Evolutionary conservation across 148 eudicot genomes (phyloP), one percentile per base, ranked within the genome.

Genomic region (Rheum nobile): DNA sequence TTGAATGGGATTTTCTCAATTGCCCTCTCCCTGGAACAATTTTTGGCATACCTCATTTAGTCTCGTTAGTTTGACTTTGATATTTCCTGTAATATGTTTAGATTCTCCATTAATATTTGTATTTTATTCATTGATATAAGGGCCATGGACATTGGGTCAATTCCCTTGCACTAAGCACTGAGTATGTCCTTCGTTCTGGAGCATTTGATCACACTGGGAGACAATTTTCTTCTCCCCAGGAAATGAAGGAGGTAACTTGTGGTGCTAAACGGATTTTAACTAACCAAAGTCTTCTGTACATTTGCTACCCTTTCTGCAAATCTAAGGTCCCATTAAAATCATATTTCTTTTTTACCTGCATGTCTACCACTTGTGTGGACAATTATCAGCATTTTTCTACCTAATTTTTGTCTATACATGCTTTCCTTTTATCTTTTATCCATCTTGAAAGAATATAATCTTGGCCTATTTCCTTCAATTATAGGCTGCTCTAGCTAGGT

Each of bases 131-230:
- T 74, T 79, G 57, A 75, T 75, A 44, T 24, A 72, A 93, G 98
- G 98, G 98, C 42, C 98, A 93, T 75, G 96, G 94, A 9, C 98
- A 93, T 85, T 93, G 98, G 98, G 92, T 93, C 35, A 93, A 93
- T 82, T 87, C 97, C 43, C 80, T 93, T 80, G 98, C 98, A 86
- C 80, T 93, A 80, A 93, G 98, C 83, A 93, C 98, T 37, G 98
- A 94, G 76, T 94, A 94, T 79, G 96, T 91, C 76, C 93, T 94
- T 74, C 86, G 98, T 32, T 91, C 96, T 50, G 98, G 98, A 75
- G 97, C 97, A 42, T 94, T 89, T 83, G 98, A 94, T 83, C 96
- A 94, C 75, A 94, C 90, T 31, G 77, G 86, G 63, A 94, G 85
- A 79, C 86, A 83, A 24, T 91, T 67, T 88, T 81, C 92, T 71